These are phyloP conservation scores for Neltuma alba DNA, from an alignment of 306 rosid species.

Conservation along the genomic window DNA sequence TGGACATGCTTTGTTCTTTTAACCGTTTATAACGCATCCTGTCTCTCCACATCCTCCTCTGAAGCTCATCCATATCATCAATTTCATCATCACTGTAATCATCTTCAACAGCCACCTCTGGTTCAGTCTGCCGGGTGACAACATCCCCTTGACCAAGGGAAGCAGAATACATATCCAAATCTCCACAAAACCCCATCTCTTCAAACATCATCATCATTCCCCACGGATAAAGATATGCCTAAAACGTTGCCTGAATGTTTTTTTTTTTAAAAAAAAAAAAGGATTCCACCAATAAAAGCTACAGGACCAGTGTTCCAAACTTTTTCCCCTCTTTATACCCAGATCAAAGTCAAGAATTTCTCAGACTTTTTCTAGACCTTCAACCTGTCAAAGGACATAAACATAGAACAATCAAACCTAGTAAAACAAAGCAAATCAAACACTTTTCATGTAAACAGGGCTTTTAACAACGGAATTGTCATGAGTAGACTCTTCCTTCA, in stretches of 20 bases:
- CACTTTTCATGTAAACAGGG: not conserved
- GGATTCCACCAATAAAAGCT: conserved; percentile 5
- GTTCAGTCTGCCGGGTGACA: conserved; percentile 46
- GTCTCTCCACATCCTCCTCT: conserved; percentile 79
- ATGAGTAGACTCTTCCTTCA: not conserved
- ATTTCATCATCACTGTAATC: conserved; percentile 68
- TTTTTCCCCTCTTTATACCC: conserved; percentile 14
- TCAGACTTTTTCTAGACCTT: not conserved
- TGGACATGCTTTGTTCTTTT: conserved; percentile 62
- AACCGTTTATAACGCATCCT: conserved; percentile 60
- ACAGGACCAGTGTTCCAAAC: conserved; percentile 5
- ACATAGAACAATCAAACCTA: conserved; percentile 20
- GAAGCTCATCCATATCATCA: conserved; percentile 72
- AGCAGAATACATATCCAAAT: conserved; percentile 57
- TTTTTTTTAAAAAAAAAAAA: not conserved
- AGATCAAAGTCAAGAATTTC: conserved; percentile 15
- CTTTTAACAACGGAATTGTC: not conserved
- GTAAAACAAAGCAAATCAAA: not conserved
- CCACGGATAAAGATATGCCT: not conserved
- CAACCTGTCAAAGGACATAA: conserved; percentile 36
- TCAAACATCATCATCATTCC: conserved; percentile 62
- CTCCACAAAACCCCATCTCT: no score
- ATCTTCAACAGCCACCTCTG: conserved; percentile 61
- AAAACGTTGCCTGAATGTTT: conserved; percentile 8
- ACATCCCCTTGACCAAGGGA: conserved; percentile 50